phyloP scores from a whole-genome alignment of 352 stramenopile species.

The Lagenidium giganteum region DNA sequence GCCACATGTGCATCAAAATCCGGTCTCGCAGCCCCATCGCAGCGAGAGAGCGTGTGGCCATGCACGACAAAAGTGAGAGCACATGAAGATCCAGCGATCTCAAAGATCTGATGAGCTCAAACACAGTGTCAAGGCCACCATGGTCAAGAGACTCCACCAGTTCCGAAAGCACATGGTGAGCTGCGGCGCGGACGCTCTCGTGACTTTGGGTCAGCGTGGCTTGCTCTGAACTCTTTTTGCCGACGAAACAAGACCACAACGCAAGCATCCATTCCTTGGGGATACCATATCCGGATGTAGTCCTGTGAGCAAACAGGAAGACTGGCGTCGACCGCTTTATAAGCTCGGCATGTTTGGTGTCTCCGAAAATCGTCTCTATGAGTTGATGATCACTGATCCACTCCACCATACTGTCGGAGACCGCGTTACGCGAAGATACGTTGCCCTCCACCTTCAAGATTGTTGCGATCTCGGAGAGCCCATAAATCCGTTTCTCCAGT shows the following conservation, averaged over 20 bases:
- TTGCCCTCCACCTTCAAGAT: slow-evolving; percentile 27
- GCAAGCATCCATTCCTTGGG: slow-evolving; percentile 32
- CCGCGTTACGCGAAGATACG: slow-evolving; percentile 13
- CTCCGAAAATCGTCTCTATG: slow-evolving; percentile 48
- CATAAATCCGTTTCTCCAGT: slow-evolving; percentile 71
- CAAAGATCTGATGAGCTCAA: slow-evolving; percentile 19
- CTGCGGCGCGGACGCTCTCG: slow-evolving; percentile 30
- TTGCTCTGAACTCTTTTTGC: slow-evolving; percentile 3
- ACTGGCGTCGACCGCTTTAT: slow-evolving; percentile 54
- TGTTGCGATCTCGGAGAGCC: slow-evolving; percentile 54
- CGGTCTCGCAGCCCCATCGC: slow-evolving; percentile 17
- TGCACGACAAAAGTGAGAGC: not conserved
- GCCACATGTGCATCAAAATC: slow-evolving; percentile 42
- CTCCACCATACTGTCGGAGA: slow-evolving; percentile 24
- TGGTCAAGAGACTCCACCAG: slow-evolving; percentile 42
- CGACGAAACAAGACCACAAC: slow-evolving; percentile 49
- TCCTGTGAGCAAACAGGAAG: slow-evolving; percentile 49
- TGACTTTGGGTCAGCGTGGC: slow-evolving; percentile 23
- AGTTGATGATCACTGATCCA: slow-evolving; percentile 51
- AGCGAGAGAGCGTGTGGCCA: slow-evolving; percentile 4
- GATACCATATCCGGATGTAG: not conserved
- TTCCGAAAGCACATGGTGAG: slow-evolving; percentile 49
- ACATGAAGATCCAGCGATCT: slow-evolving; percentile 6
- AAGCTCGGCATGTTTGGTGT: slow-evolving; percentile 63
- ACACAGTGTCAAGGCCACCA: slow-evolving; percentile 10